These are phyloP conservation scores for Punctularia strigosozonata DNA, from an alignment of 768 basidiomycete genomes.

Conservation along the genomic window DNA sequence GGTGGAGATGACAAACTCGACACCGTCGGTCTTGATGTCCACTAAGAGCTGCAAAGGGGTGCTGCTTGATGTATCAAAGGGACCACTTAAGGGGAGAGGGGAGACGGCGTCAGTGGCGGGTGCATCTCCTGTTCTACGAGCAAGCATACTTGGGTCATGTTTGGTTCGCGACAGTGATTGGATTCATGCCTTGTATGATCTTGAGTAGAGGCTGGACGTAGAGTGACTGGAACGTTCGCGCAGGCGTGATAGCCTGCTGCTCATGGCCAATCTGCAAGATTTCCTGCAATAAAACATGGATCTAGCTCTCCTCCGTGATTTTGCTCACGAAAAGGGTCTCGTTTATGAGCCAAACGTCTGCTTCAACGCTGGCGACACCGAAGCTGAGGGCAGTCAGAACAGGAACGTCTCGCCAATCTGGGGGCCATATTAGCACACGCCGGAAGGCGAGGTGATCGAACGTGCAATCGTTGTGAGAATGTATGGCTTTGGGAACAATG, in stretches of 20 bases:
- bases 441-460: neutral
- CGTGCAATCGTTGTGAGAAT: slow-evolving; percentile 44
- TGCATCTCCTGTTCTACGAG: neutral
- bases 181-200: slow-evolving; percentile 30
- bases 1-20: slow-evolving; percentile 19
- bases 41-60: slow-evolving; percentile 35
- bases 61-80: slow-evolving; percentile 32
- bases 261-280: slow-evolving; percentile 33
- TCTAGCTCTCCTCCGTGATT: neutral
- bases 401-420: slow-evolving; percentile 43
- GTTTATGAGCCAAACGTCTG: slow-evolving; percentile 37
- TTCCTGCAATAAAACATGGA: neutral
- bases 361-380: slow-evolving; percentile 40
- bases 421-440: neutral
- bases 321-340: slow-evolving; percentile 30
- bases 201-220: slow-evolving; percentile 34
- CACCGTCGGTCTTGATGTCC: slow-evolving; percentile 41
- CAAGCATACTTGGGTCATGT: slow-evolving; percentile 27
- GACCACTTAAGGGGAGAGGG: slow-evolving; percentile 27
- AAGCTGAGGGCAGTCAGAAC: slow-evolving; percentile 34
- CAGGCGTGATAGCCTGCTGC: slow-evolving; percentile 25
- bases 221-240: slow-evolving; percentile 33
- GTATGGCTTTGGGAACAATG: slow-evolving; percentile 35
- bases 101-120: neutral
- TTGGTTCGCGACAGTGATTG: slow-evolving; percentile 21